phyloP scores from a whole-genome alignment of 208 protist species.

The Porcisia deanei region DNA sequence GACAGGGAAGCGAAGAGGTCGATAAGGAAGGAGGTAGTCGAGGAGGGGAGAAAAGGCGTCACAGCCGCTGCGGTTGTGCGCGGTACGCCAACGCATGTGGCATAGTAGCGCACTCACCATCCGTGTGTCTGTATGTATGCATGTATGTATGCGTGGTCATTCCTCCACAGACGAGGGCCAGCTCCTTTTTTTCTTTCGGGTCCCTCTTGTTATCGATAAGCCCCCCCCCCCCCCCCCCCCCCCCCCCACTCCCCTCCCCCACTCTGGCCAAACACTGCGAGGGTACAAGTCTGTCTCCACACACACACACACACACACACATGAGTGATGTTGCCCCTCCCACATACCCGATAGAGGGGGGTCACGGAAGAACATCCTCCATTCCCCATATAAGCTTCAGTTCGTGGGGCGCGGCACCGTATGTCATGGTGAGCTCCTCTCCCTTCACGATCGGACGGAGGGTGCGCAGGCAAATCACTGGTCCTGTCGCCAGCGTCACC shows the following conservation, averaged over 20 bases:
- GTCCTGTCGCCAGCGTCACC: conserved; percentile 29
- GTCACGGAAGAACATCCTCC: conserved; percentile 47
- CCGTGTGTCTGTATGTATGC: neutral
- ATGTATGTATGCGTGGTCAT: neutral
- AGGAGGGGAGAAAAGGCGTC: neutral
- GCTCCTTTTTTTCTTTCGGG: neutral
- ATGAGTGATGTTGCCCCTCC: conserved; percentile 1
- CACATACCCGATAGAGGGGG: neutral
- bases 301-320: neutral
- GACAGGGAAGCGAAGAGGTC: neutral
- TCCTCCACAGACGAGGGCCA: neutral
- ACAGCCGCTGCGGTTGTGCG: neutral
- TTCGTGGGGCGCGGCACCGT: conserved; percentile 58
- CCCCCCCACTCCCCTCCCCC: too few species aligned
- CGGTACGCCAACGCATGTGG: neutral
- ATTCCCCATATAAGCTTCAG: conserved; percentile 84
- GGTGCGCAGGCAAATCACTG: conserved; percentile 70
- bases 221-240: too few species aligned
- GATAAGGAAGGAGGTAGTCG: neutral
- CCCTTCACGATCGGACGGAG: conserved; percentile 66
- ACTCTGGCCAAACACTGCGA: too few species aligned
- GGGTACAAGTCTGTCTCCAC: neutral
- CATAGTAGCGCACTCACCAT: neutral
- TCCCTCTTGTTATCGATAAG: too few species aligned
- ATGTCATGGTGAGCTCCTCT: conserved; percentile 85